Base-by-base conservation (phyloP, 2,329 filamentous ascomycete genomes). In the Aaosphaeria arxii region DNA sequence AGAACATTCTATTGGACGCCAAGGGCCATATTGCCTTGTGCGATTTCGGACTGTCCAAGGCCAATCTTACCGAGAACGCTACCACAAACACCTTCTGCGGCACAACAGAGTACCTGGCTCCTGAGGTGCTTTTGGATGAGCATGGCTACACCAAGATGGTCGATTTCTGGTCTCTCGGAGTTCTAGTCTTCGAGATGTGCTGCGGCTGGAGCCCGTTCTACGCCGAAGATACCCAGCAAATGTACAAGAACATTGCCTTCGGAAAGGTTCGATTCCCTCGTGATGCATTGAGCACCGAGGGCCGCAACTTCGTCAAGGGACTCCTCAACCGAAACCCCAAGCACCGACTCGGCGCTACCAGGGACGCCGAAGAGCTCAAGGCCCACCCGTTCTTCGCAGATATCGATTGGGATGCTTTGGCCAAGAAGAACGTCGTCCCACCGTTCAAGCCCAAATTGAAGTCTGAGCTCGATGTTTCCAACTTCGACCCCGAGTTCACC, bases 231-330 rank as follows among this genome's bases (percentile, higher is more conserved):
- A 99, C 94, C 0, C 94, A 99, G 72, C 94, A 99, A 71, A 99
- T 99, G 94, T 99, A 99, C 78, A 99, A 99, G 79, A 99, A 99
- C 75, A 99, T 99, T 68, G 94, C 94, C 0, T 99, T 99, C 66
- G 94, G 94, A 67, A 99, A 99, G 70, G 94, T 99, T 49, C 83
- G 94, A 52, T 99, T 99, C 71, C 94, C 94, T 6, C 84, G 91
- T 56, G 94, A 99, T 70, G 95, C 94, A 1, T 77, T 99, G 31
- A 96, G 91, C 52, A 87, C 91, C 38, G 94, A 99, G 71, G 94
- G 94, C 50, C 84, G 94, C 50, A 97, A 96, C 72, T 99, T 99
- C 63, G 94, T 99, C 66, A 99, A 99, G 77, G 94, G 94, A 17
- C 76, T 99, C 53, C 82, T 99, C 47, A 99, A 99, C 76, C 85